A percentile compares a stretch with the other conserved stretches of the same genome.
phyloP scores from a whole-genome alignment of 306 rosid genomes.

The Castanopsis chinensis region DNA sequence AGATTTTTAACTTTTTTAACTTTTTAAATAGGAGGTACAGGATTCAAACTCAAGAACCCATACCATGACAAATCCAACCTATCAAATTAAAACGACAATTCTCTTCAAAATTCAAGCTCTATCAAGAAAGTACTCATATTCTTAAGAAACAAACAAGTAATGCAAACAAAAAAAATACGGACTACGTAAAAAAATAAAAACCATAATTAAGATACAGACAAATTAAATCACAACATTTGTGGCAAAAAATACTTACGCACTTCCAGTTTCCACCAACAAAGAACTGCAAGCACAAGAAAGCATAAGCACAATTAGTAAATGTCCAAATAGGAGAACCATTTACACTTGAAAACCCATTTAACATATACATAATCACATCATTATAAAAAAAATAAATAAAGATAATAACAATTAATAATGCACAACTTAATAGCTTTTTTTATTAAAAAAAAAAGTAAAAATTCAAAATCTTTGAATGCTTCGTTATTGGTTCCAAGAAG shows the following conservation, averaged over 20 bases:
- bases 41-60: too few species aligned
- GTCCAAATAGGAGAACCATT: not conserved
- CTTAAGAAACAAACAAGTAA: not conserved
- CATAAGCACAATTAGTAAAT: constrained; percentile 14
- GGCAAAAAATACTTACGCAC: constrained; percentile 43
- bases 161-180: not conserved
- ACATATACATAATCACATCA: not conserved
- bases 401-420: too few species aligned
- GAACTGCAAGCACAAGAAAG: constrained; percentile 42
- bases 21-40: too few species aligned
- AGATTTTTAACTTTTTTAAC: too few species aligned
- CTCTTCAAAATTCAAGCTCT: too few species aligned
- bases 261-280: constrained; percentile 77
- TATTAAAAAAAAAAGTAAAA: too few species aligned
- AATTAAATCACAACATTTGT: not conserved
- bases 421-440: too few species aligned
- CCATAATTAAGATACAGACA: not conserved
- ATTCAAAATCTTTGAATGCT: not conserved
- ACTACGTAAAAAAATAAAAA: not conserved
- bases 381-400: too few species aligned
- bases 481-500: not conserved
- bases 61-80: too few species aligned
- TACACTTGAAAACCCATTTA: not conserved
- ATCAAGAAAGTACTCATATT: not conserved
- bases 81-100: too few species aligned